Evolutionary conservation across 805 yeast genomes (phyloP).

Genomic region (Ogataea pini): DNA sequence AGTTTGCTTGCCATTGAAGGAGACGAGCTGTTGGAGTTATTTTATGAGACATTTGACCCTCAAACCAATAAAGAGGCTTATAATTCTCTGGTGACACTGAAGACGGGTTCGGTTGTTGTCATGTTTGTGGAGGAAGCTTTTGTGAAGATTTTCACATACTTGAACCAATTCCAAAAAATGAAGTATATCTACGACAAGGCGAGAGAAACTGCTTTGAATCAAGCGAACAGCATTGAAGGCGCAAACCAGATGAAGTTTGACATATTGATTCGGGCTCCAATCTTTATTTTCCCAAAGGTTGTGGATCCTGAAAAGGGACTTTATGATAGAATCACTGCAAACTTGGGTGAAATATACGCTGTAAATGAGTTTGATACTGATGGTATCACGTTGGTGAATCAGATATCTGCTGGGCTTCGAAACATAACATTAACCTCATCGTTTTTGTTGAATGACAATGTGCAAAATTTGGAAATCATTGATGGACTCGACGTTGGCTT

Average conservation of each 20-base stretch:
- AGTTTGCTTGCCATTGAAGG: conserved; percentile 80
- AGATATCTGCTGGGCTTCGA: conserved; percentile 67
- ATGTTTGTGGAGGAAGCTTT: conserved; percentile 83
- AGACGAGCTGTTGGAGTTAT: conserved; percentile 71
- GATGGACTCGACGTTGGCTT: conserved; percentile 64
- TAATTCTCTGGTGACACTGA: conserved; percentile 58
- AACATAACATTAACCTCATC: conserved; percentile 68
- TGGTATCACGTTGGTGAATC: conserved; percentile 44
- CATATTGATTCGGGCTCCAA: conserved; percentile 76
- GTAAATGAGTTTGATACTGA: conserved; percentile 54
- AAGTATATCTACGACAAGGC: conserved; percentile 88
- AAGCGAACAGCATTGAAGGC: conserved; percentile 59
- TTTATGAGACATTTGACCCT: conserved; percentile 78
- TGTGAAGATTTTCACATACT: conserved; percentile 61
- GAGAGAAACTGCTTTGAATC: conserved; percentile 83
- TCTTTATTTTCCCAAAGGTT: conserved; percentile 71
- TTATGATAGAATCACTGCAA: conserved; percentile 65
- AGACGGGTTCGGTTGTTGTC: conserved; percentile 73
- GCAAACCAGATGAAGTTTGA: conserved; percentile 70
- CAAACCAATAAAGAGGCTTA: conserved; percentile 49
- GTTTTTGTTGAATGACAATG: conserved; percentile 47
- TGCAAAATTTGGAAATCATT: conserved; percentile 63
- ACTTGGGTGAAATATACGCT: conserved; percentile 81
- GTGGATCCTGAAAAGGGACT: conserved; percentile 41
- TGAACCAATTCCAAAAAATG: conserved; percentile 79